Conservation (phyloP, 257 asterid genomes). For the Jacaranda mimosifolia region DNA sequence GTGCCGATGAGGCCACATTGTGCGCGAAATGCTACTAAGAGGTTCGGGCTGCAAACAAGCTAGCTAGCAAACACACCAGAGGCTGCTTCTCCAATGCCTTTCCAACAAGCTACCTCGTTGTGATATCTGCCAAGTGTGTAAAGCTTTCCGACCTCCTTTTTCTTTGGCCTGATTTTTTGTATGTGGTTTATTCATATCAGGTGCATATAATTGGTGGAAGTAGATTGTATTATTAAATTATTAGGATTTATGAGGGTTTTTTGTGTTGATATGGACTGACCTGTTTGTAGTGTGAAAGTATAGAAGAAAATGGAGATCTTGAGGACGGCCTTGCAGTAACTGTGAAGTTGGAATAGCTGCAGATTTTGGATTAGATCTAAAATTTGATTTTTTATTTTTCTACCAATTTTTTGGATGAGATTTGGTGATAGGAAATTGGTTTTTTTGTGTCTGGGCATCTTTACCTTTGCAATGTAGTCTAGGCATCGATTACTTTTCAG, state of each 20-base stretch:
- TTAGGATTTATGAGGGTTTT: background rate
- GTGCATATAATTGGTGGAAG: background rate
- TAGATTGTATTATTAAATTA: background rate
- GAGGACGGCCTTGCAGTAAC: too few relatives aligned
- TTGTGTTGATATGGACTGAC: background rate
- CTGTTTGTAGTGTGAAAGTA: too few relatives aligned
- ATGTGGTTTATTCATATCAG: too few relatives aligned
- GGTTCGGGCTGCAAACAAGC: slow-evolving; percentile 94
- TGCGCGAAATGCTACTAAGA: slow-evolving; percentile 84
- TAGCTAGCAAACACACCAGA: slow-evolving; percentile 92
- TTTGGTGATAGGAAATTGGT: too few relatives aligned
- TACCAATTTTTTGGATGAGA: too few relatives aligned
- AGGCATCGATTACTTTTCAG: too few relatives aligned
- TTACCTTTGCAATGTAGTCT: too few relatives aligned
- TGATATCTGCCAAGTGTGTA: slow-evolving; percentile 90
- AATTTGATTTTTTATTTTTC: too few relatives aligned
- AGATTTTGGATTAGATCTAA: too few relatives aligned
- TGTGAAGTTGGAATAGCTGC: too few relatives aligned
- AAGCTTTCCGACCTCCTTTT: background rate
- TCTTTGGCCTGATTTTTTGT: background rate
- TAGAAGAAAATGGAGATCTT: too few relatives aligned
- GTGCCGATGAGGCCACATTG: slow-evolving; percentile 99
- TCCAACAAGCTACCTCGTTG: slow-evolving; percentile 90
- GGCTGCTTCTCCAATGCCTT: slow-evolving; percentile 84
- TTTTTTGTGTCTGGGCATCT: too few relatives aligned